Evolutionary conservation across 768 basidiomycete genomes (phyloP).

Genomic region (Mycena vitilis): DNA sequence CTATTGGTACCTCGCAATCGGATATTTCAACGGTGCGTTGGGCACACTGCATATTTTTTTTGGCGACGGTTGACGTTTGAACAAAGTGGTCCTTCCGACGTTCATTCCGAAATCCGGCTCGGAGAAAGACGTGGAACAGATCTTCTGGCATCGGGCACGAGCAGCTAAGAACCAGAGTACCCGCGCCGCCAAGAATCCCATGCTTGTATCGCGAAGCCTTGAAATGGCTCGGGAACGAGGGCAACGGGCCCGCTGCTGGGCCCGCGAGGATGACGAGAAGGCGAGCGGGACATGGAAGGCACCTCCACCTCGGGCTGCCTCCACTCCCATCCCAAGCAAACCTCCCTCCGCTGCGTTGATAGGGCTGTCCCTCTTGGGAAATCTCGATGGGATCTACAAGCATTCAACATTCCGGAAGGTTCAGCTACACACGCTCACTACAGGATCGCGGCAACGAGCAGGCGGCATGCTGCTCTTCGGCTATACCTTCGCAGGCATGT

Average conservation of each 20-base stretch:
- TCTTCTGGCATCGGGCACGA: slow-evolving; percentile 83
- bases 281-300: slow-evolving; percentile 56
- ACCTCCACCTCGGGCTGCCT: slow-evolving; percentile 35
- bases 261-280: slow-evolving; percentile 79
- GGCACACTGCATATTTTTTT: background rate
- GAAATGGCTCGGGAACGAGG: slow-evolving; percentile 77
- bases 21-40: slow-evolving; percentile 70
- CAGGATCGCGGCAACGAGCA: slow-evolving; percentile 83
- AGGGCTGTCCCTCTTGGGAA: slow-evolving; percentile 86
- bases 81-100: slow-evolving; percentile 74
- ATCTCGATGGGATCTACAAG: slow-evolving; percentile 84
- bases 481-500: slow-evolving; percentile 72
- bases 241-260: slow-evolving; percentile 72
- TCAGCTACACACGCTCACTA: slow-evolving; percentile 79
- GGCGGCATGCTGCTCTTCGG: slow-evolving; percentile 88
- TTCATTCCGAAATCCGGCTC: slow-evolving; percentile 65
- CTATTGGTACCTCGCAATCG: slow-evolving; percentile 86
- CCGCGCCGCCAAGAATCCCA: slow-evolving; percentile 69
- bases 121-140: slow-evolving; percentile 48
- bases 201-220: slow-evolving; percentile 69
- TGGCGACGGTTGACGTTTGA: background rate
- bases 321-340: slow-evolving; percentile 43
- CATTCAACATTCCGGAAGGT: slow-evolving; percentile 70
- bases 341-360: slow-evolving; percentile 68
- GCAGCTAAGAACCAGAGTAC: slow-evolving; percentile 76